Conservation (phyloP, 2,329 filamentous ascomycete genomes). For the Aurifilum marmelostoma region DNA sequence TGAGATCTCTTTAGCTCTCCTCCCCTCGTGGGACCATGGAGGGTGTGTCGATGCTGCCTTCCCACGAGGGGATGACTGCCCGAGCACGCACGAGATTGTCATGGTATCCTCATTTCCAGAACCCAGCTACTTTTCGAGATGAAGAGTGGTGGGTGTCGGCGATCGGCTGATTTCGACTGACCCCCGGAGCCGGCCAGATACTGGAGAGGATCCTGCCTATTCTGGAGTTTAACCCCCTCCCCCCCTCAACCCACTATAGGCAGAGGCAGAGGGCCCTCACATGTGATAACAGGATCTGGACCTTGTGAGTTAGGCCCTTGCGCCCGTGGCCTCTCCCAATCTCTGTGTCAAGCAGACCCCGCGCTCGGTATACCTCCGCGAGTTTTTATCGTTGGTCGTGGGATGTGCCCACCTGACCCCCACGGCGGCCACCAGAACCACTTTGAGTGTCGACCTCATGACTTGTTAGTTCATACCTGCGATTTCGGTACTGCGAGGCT, state of each 20-base stretch:
- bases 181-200: slow-evolving; percentile 2
- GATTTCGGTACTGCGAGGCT: not conserved
- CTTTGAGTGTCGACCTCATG: slow-evolving; percentile 18
- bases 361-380: not conserved
- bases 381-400: slow-evolving; percentile 9
- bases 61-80: slow-evolving; percentile 5
- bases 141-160: not conserved
- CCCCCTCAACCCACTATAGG: not conserved
- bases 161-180: slow-evolving; percentile 10
- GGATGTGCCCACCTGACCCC: slow-evolving; percentile 24
- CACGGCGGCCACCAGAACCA: slow-evolving; percentile 13
- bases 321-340: not conserved
- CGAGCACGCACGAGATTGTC: not conserved
- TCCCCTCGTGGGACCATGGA: not conserved
- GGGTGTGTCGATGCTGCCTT: slow-evolving; percentile 10
- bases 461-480: slow-evolving; percentile 8
- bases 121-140: not conserved
- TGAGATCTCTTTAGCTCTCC: not conserved
- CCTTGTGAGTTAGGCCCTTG: not conserved
- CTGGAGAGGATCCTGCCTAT: slow-evolving; percentile 11
- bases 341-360: not conserved
- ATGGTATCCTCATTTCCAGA: not conserved
- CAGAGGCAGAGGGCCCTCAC: slow-evolving; percentile 8
- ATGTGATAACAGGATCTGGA: slow-evolving; percentile 1
- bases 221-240: not conserved